Evolutionary conservation across 768 basidiomycete genomes (phyloP).

Genomic region (Hericium rajendrae): DNA sequence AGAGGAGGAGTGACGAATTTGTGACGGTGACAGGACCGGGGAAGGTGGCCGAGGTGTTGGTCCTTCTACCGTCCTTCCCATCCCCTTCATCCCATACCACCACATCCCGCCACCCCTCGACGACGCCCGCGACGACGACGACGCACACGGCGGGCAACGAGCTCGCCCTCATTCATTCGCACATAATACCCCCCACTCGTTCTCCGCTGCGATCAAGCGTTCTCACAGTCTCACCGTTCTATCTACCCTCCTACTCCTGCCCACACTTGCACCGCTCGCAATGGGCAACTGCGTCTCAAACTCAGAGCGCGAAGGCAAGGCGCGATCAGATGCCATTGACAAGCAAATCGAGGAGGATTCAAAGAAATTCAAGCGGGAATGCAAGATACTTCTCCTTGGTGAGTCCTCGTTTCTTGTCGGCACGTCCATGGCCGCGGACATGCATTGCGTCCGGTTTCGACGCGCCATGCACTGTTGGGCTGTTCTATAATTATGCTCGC

Average conservation of each 20-base stretch:
- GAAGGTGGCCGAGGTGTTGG: too few relatives aligned
- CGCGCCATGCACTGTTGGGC: neutral
- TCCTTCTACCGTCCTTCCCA: too few relatives aligned
- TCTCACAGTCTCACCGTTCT: neutral
- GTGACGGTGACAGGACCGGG: too few relatives aligned
- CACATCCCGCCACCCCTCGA: too few relatives aligned
- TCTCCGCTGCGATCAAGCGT: neutral
- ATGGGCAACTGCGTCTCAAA: conserved; percentile 65
- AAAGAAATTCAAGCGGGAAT: conserved; percentile 74
- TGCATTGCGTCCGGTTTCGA: neutral
- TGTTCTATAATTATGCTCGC: neutral
- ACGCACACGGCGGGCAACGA: neutral
- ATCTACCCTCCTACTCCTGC: neutral
- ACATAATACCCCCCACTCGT: neutral
- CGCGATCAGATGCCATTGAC: conserved; percentile 69
- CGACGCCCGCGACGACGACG: neutral
- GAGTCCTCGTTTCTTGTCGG: conserved; percentile 17
- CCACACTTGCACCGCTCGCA: neutral
- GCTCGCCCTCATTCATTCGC: neutral
- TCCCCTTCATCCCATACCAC: too few relatives aligned
- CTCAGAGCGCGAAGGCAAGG: conserved; percentile 40
- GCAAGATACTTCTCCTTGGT: conserved; percentile 92
- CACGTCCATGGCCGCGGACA: neutral
- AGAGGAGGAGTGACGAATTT: too few relatives aligned
- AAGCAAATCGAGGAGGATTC: conserved; percentile 79